These are phyloP conservation scores for Tuber melanosporum DNA, from an alignment of 495 filamentous ascomycete genomes.

Conservation along the genomic window DNA sequence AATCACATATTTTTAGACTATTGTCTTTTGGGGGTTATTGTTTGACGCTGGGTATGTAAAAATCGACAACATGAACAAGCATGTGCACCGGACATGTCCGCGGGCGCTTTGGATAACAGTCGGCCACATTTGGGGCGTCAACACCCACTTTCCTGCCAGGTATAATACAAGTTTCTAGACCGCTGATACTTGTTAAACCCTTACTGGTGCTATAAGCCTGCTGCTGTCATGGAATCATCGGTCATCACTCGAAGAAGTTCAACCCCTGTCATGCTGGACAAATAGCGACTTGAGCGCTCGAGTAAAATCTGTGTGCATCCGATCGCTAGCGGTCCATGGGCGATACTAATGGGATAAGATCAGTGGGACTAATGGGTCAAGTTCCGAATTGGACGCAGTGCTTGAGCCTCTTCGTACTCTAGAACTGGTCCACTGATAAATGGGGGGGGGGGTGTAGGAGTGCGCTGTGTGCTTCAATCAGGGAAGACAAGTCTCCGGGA, in stretches of 20 bases:
- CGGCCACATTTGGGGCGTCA: neutral
- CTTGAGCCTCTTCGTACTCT: neutral
- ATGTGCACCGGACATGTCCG: neutral
- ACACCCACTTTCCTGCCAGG: neutral
- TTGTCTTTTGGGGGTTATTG: neutral
- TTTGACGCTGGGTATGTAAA: neutral
- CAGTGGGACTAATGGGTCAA: neutral
- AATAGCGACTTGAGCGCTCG: neutral
- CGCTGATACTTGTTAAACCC: slow-evolving; percentile 2
- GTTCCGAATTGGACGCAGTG: neutral
- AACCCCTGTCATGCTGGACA: neutral
- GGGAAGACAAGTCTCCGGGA: neutral
- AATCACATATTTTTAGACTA: slow-evolving; percentile 1
- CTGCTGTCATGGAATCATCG: neutral
- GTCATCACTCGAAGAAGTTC: neutral
- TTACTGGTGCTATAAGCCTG: slow-evolving; percentile 1
- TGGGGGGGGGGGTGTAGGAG: neutral
- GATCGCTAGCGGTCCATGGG: neutral
- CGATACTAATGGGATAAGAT: neutral
- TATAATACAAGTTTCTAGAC: neutral
- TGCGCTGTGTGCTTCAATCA: neutral
- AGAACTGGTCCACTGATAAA: neutral
- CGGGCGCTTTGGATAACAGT: neutral
- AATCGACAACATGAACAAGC: neutral
- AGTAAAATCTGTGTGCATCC: neutral